Conservation (phyloP, 371 early-diverging fungal genomes). For the Funneliformis caledonium region DNA sequence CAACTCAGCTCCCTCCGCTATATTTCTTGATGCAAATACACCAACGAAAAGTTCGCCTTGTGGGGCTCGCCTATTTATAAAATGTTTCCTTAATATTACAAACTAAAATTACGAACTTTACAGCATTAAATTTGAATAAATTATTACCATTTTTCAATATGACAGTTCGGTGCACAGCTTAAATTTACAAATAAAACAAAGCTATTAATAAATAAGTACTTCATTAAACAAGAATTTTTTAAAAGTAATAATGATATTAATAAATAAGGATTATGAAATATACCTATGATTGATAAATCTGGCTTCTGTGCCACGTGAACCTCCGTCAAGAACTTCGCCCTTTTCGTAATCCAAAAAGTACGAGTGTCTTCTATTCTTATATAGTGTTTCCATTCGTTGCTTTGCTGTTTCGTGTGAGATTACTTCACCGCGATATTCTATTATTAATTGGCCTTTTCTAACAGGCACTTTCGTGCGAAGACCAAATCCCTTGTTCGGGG, state of each 20-base stretch:
- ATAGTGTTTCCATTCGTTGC: constrained; percentile 75
- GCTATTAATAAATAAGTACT: background rate
- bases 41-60: constrained; percentile 78
- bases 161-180: constrained; percentile 91
- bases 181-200: background rate
- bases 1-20: constrained; percentile 73
- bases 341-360: constrained; percentile 82
- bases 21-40: constrained; percentile 77
- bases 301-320: constrained; percentile 75
- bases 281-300: constrained; percentile 75
- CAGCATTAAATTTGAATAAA: background rate
- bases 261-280: background rate
- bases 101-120: background rate
- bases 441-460: constrained; percentile 66
- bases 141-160: constrained; percentile 84
- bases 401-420: constrained; percentile 70
- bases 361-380: constrained; percentile 69
- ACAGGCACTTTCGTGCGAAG: constrained; percentile 68
- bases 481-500: constrained; percentile 77
- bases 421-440: constrained; percentile 91
- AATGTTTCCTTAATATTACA: background rate
- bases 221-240: background rate
- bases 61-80: constrained; percentile 53
- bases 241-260: background rate
- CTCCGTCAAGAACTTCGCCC: constrained; percentile 82